phyloP scores from a whole-genome alignment of 2,329 filamentous ascomycete genomes.

The Ceratocystis eucalypticola region DNA sequence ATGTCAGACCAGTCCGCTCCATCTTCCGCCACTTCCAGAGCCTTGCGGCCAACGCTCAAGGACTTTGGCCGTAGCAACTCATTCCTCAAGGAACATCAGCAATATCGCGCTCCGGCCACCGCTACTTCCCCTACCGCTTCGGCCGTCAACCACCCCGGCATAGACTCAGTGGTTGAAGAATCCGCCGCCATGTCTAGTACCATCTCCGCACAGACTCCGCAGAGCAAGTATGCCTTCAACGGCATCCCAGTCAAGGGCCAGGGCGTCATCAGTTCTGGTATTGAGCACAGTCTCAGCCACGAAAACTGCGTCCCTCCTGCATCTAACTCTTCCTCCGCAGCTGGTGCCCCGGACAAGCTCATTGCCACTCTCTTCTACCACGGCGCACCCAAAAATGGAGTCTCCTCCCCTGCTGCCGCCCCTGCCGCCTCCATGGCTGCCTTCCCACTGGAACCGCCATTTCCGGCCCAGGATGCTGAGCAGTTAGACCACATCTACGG shows the following conservation, averaged over 20 bases:
- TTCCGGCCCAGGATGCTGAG: conserved; percentile 35
- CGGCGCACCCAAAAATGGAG: conserved; percentile 25
- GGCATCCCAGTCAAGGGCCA: conserved; percentile 48
- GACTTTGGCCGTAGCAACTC: conserved; percentile 44
- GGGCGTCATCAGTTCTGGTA: conserved; percentile 46
- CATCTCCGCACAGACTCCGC: conserved; percentile 27
- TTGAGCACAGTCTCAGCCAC: conserved; percentile 50
- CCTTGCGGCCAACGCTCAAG: conserved; percentile 36
- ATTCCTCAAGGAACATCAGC: conserved; percentile 49
- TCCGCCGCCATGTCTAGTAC: conserved; percentile 27
- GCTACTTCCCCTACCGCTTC: conserved; percentile 40
- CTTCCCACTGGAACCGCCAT: conserved; percentile 46
- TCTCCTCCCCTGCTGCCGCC: conserved; percentile 47
- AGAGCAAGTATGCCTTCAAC: conserved; percentile 33
- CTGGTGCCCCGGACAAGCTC: conserved; percentile 34
- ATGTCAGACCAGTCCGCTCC: conserved; percentile 10
- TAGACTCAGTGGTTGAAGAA: conserved; percentile 52
- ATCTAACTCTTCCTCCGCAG: conserved; percentile 26
- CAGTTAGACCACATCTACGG: conserved; percentile 52
- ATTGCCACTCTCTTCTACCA: conserved; percentile 54
- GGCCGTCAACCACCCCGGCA: conserved; percentile 45
- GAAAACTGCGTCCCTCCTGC: conserved; percentile 44
- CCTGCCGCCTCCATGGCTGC: conserved; percentile 44
- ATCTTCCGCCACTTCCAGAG: conserved; percentile 15
- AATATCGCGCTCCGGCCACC: conserved; percentile 44